Evolutionary conservation across 2,329 filamentous ascomycete genomes (phyloP), one percentile per base, ranked within the genome.

Genomic region (Aspergillus sp.): DNA sequence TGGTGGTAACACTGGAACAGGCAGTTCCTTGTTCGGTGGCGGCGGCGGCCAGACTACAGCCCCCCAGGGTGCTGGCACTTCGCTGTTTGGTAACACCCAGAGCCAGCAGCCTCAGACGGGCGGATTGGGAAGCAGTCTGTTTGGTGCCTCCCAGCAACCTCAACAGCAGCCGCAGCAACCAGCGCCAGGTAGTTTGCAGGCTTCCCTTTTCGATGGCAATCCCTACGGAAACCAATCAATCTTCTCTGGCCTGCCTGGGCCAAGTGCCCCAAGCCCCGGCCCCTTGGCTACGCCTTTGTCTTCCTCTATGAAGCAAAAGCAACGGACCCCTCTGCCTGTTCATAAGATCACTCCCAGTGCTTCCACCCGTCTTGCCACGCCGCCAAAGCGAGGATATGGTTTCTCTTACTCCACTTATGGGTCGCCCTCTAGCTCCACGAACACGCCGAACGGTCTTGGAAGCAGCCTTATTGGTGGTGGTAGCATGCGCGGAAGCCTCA

Each of bases 391-490:
- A 48, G 89, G 88, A 4, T 96, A 88, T 63, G 91, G 91, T 2
- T 95, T 96, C 66, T 90, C 86, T 2, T 96, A 96, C 70, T 95
- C 90, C 54, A 90, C 85, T 2, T 95, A 95, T 59, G 89, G 88
- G 41, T 90, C 86, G 1, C 90, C 91, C 5, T 82, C 85, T 4
- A 78, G 84, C 62, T 78, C 75, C 33, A 75, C 80, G 39, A 88
- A 84, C 65, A 86, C 86, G 5, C 86, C 88, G 4, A 83, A 81
- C 33, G 77, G 76, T 15, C 71, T 86, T 45, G 80, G 81, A 20
- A 82, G 81, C 61, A 90, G 83, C 61, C 68, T 90, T 32, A 68
- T 85, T 30, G 67, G 68, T 38, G 58, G 62, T 41, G 57, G 62
- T 19, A 63, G 59, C 39, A 48, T 64, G 43, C 62, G 62, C 27